These are phyloP conservation scores for Saprolegnia diclina DNA, from an alignment of 352 stramenopile species.

Conservation along the genomic window DNA sequence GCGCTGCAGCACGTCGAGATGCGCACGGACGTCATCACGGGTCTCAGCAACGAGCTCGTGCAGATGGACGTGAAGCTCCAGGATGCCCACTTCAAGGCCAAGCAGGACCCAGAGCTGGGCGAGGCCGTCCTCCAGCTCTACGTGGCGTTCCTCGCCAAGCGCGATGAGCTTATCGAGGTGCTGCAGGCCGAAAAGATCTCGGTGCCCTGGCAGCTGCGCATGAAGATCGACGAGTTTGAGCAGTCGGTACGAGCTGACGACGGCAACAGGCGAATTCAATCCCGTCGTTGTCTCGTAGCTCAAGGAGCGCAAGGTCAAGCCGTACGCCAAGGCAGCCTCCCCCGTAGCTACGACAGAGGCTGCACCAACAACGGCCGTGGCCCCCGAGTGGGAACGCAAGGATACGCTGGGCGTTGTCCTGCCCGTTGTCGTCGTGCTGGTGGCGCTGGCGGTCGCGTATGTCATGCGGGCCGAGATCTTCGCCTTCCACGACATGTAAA, in stretches of 20 bases:
- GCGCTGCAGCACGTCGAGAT: slow-evolving; percentile 14
- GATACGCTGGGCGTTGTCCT: background rate
- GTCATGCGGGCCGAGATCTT: background rate
- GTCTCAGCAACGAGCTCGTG: slow-evolving; percentile 18
- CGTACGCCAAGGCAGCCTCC: background rate
- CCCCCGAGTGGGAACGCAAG: background rate
- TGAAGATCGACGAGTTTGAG: slow-evolving; percentile 78
- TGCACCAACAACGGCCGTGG: background rate
- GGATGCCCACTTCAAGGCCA: slow-evolving; percentile 43
- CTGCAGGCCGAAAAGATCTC: slow-evolving; percentile 38
- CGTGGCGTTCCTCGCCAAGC: slow-evolving; percentile 44
- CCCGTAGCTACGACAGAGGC: background rate
- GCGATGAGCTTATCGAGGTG: slow-evolving; percentile 43
- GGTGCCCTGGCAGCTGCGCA: slow-evolving; percentile 60
- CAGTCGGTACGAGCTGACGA: slow-evolving; percentile 68
- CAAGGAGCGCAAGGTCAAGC: slow-evolving; percentile 18
- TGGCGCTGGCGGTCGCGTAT: background rate
- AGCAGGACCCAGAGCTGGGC: slow-evolving; percentile 56
- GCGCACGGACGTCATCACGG: slow-evolving; percentile 12
- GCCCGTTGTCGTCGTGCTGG: background rate
- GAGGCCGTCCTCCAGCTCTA: slow-evolving; percentile 61
- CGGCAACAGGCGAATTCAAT: no score
- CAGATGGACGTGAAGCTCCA: slow-evolving; percentile 50
- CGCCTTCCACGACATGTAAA: background rate
- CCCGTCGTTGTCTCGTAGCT: no score